phyloP scores from a whole-genome alignment of 2,329 filamentous ascomycete genomes.

The Ramularia endophylla region DNA sequence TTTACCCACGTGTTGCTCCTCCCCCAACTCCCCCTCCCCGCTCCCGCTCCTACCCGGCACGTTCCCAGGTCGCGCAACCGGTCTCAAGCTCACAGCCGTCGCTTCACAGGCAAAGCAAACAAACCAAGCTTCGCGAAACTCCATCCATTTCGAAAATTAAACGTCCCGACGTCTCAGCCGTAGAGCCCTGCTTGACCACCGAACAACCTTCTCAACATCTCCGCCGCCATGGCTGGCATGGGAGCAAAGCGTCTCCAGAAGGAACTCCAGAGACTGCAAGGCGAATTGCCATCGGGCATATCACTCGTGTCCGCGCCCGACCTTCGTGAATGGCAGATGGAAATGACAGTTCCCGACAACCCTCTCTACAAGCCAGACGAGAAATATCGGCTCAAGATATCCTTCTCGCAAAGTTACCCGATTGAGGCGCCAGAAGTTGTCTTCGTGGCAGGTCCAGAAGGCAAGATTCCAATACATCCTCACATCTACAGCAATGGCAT shows the following conservation, averaged over 20 bases:
- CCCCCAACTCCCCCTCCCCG: no score
- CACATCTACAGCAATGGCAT: conserved; percentile 99
- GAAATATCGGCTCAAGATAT: conserved; percentile 79
- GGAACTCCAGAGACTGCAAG: conserved; percentile 55
- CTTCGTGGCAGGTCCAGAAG: conserved; percentile 57
- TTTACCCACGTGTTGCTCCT: no score
- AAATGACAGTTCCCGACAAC: conserved; percentile 90
- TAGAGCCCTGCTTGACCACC: no score
- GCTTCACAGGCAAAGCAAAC: no score
- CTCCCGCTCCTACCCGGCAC: no score
- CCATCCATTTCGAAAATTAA: no score
- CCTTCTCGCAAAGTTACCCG: conserved; percentile 76
- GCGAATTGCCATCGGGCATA: conserved; percentile 61
- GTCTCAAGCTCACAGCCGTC: no score
- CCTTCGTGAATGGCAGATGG: conserved; percentile 84
- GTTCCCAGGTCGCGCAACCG: no score
- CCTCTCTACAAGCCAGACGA: conserved; percentile 72
- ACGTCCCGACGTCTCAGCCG: no score
- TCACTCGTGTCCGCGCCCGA: conserved; percentile 73
- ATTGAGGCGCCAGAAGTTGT: conserved; percentile 96
- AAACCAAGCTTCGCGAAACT: no score
- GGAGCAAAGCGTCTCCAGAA: conserved; percentile 39
- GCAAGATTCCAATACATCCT: conserved; percentile 82
- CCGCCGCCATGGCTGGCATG: conserved; percentile 29
- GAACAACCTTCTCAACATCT: not conserved